Evolutionary conservation across 352 stramenopile genomes (phyloP).

Genomic region (Globisporangium solare): DNA sequence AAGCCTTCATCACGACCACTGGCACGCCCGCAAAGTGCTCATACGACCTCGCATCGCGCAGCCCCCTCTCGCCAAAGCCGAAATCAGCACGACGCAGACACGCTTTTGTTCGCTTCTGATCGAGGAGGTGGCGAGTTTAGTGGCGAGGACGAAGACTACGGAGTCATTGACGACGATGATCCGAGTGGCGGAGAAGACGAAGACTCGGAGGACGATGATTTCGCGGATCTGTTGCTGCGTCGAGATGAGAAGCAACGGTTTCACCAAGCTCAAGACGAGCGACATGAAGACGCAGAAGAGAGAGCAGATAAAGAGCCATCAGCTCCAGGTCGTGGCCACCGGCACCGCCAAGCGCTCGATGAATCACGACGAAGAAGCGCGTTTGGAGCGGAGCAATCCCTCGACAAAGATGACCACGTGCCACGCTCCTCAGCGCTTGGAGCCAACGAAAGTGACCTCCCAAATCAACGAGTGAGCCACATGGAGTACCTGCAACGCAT

Average conservation of each 20-base stretch:
- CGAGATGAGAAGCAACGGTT: not conserved
- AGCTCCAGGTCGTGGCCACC: slow-evolving; percentile 2
- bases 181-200: slow-evolving; percentile 25
- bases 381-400: not conserved
- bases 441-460: slow-evolving; percentile 36
- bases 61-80: not conserved
- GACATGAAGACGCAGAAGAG: not conserved
- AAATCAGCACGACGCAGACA: not conserved
- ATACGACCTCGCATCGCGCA: slow-evolving; percentile 7
- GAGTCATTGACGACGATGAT: slow-evolving; percentile 37
- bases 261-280: not conserved
- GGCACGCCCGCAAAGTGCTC: slow-evolving; percentile 40
- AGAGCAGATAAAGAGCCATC: not conserved
- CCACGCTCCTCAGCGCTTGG: slow-evolving; percentile 3
- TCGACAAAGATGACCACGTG: not conserved
- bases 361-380: slow-evolving; percentile 16
- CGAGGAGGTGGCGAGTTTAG: not conserved
- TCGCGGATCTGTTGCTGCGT: slow-evolving; percentile 8
- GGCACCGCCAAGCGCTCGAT: slow-evolving; percentile 27
- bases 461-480: slow-evolving; percentile 51
- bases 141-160: slow-evolving; percentile 37
- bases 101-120: not conserved
- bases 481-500: slow-evolving; percentile 69
- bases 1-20: slow-evolving; percentile 1
- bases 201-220: slow-evolving; percentile 15